Evolutionary conservation across 257 asterid species (phyloP).

Genomic region (Capsicum rhomboideum): DNA sequence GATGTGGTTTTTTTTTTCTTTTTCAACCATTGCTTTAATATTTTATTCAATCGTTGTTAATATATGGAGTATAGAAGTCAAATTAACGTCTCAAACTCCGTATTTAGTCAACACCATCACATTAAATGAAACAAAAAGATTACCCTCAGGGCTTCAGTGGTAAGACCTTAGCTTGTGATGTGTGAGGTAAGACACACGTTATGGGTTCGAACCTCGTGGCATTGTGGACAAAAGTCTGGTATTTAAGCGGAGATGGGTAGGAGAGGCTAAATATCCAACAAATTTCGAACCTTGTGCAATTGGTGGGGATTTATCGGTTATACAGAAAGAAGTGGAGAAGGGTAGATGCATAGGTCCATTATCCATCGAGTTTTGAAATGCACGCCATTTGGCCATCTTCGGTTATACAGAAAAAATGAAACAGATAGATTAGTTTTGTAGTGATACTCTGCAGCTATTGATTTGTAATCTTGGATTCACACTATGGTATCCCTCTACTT

Average conservation of each 20-base stretch:
- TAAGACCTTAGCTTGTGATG: not conserved
- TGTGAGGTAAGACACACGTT: not conserved
- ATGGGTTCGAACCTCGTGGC: not conserved
- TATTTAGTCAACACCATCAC: not conserved
- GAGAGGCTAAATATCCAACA: not conserved
- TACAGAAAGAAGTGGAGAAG: not conserved
- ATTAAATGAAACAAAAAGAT: not conserved
- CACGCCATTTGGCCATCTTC: not conserved
- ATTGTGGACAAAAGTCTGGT: not conserved
- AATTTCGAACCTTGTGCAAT: not conserved
- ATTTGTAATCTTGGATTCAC: not conserved
- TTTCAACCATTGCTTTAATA: not conserved
- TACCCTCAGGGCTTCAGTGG: not conserved
- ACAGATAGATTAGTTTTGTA: not conserved
- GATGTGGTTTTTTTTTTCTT: not conserved
- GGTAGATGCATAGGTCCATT: not conserved
- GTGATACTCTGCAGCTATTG: not conserved
- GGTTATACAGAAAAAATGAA: not conserved
- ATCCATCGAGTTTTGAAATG: not conserved
- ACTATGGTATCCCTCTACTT: not conserved
- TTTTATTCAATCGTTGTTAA: not conserved
- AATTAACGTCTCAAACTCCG: not conserved
- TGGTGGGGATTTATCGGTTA: not conserved
- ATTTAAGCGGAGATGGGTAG: not conserved
- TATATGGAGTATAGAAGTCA: not conserved